Evolutionary conservation across 1,139 yeast species (phyloP).

Genomic region (Sugiyamaella japonica): DNA sequence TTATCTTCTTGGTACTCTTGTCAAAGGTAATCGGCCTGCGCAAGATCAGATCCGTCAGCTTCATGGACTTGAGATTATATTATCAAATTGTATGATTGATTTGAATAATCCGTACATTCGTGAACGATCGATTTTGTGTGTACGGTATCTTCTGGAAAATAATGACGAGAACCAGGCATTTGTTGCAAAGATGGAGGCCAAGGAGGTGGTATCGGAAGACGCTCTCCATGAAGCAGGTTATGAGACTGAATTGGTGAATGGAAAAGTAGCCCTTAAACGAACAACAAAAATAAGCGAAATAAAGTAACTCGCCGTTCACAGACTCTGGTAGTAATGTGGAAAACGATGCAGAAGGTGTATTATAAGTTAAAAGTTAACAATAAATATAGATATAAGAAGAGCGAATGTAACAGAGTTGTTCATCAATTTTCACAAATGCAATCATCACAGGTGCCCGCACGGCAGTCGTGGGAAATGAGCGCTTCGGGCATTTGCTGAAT

Average conservation of each 20-base stretch:
- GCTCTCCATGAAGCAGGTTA: conserved; percentile 57
- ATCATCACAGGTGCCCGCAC: conserved; percentile 26
- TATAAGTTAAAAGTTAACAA: conserved; percentile 4
- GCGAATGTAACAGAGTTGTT: not conserved
- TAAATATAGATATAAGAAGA: conserved; percentile 5
- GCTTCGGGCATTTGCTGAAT: conserved; percentile 49
- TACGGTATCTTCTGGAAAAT: conserved; percentile 62
- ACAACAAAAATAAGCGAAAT: not conserved
- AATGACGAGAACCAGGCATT: conserved; percentile 71
- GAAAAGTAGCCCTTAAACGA: conserved; percentile 49
- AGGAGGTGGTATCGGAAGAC: conserved; percentile 51
- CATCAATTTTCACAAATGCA: conserved; percentile 27
- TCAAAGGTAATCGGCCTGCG: conserved; percentile 49
- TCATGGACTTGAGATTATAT: conserved; percentile 68
- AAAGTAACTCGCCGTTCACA: not conserved
- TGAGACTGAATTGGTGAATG: conserved; percentile 57
- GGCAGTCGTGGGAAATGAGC: conserved; percentile 17
- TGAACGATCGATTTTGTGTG: conserved; percentile 78
- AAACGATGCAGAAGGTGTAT: not conserved
- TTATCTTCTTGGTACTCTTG: conserved; percentile 40
- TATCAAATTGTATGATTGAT: conserved; percentile 84
- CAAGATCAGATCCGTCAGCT: conserved; percentile 68
- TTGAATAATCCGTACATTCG: conserved; percentile 83
- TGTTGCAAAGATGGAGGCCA: conserved; percentile 64
- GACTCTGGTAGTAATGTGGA: not conserved